These are phyloP conservation scores for Patellaria atrata DNA, from an alignment of 495 filamentous ascomycete species.

Conservation along the genomic window DNA sequence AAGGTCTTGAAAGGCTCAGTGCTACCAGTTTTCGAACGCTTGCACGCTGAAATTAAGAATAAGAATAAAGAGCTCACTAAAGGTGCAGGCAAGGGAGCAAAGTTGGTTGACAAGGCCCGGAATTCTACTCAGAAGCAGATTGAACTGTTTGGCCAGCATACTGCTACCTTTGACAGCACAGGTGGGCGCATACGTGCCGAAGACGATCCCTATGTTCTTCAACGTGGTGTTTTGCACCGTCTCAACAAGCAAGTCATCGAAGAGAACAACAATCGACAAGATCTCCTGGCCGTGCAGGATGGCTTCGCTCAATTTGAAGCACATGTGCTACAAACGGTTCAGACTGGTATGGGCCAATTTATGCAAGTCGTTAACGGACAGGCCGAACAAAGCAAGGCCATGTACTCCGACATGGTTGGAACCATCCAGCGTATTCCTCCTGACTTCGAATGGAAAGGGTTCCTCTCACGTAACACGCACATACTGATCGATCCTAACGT, in stretches of 20 bases:
- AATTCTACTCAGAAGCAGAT: conserved; percentile 85
- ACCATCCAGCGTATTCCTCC: conserved; percentile 64
- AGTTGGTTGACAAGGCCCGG: conserved; percentile 82
- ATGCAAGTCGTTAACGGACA: conserved; percentile 62
- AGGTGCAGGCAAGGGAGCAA: conserved; percentile 75
- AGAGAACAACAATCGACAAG: conserved; percentile 88
- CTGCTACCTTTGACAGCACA: conserved; percentile 56
- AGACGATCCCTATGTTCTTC: conserved; percentile 80
- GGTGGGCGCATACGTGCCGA: conserved; percentile 48
- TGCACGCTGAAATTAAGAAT: conserved; percentile 92
- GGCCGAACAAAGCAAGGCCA: conserved; percentile 58
- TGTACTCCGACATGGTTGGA: conserved; percentile 72
- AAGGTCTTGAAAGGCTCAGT: conserved; percentile 71
- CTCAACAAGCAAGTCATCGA: conserved; percentile 83
- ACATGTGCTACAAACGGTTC: conserved; percentile 70
- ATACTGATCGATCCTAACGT: conserved; percentile 68
- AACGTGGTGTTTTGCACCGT: conserved; percentile 65
- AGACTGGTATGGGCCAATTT: conserved; percentile 67
- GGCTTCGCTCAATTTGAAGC: conserved; percentile 79
- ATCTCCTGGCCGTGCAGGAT: conserved; percentile 76
- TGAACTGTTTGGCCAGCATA: conserved; percentile 75
- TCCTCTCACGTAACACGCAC: conserved; percentile 50
- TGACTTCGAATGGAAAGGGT: conserved; percentile 89
- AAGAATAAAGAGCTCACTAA: conserved; percentile 76
- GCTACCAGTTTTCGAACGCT: conserved; percentile 71